Percentiles rank a stretch among this genome's conserved stretches.
phyloP scores from a whole-genome alignment of 2,329 filamentous ascomycete genomes.

The Mycogone perniciosa region DNA sequence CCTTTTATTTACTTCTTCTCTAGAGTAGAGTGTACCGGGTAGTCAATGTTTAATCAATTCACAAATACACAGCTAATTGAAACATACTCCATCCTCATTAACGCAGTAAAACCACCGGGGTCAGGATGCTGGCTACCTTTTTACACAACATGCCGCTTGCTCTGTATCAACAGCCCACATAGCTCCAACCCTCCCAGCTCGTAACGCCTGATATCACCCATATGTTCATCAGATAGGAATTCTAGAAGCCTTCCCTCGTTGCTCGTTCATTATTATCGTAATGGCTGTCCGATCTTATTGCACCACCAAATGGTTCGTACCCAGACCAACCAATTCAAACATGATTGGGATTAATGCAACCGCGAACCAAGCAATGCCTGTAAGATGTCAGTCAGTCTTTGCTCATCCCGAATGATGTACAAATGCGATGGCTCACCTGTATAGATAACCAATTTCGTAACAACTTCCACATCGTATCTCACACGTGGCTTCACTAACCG shows the following conservation, averaged over 20 bases:
- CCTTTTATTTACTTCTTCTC: too few relatives aligned
- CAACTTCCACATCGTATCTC: slow-evolving; percentile 95
- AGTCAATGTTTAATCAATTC: too few relatives aligned
- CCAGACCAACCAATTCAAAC: slow-evolving; percentile 56
- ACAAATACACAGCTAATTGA: too few relatives aligned
- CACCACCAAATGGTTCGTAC: slow-evolving; percentile 34
- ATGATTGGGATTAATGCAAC: slow-evolving; percentile 67
- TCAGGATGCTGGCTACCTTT: neutral
- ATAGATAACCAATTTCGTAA: slow-evolving; percentile 95
- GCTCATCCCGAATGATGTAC: neutral
- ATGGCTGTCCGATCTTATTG: neutral
- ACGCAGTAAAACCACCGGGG: too few relatives aligned
- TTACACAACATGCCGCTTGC: slow-evolving; percentile 1
- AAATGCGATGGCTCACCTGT: slow-evolving; percentile 52
- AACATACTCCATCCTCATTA: too few relatives aligned
- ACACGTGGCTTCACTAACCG: slow-evolving; percentile 80
- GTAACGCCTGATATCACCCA: slow-evolving; percentile 1
- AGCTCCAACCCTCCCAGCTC: neutral
- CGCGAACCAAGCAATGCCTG: slow-evolving; percentile 78
- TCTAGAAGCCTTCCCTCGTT: neutral
- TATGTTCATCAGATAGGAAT: neutral
- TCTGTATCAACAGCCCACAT: too few relatives aligned
- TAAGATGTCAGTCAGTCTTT: slow-evolving; percentile 10
- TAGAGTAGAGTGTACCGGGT: too few relatives aligned
- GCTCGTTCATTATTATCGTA: neutral